These are phyloP conservation scores for Pyrenochaeta sp. DNA, from an alignment of 2,329 filamentous ascomycete genomes.

Conservation along the genomic window DNA sequence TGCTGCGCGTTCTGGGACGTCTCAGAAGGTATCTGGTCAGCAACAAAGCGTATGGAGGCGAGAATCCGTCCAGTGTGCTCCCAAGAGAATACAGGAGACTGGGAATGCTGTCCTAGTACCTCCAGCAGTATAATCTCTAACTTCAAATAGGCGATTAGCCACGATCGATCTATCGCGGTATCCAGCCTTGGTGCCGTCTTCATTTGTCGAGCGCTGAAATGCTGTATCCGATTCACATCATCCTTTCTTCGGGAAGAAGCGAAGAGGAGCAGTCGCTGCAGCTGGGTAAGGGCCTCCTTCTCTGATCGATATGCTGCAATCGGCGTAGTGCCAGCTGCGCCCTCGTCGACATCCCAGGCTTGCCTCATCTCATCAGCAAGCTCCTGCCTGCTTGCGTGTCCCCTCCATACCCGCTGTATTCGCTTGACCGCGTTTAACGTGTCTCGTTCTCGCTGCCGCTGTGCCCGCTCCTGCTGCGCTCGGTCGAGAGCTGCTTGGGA, in stretches of 20 bases:
- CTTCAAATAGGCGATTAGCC: slow-evolving; percentile 53
- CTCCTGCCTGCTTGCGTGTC: slow-evolving; percentile 69
- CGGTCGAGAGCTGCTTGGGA: slow-evolving; percentile 81
- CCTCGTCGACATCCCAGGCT: slow-evolving; percentile 44
- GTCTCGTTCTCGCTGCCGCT: slow-evolving; percentile 82
- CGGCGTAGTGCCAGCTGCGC: slow-evolving; percentile 6
- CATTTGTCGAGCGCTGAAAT: slow-evolving; percentile 52
- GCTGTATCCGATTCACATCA: slow-evolving; percentile 52
- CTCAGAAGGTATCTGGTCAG: slow-evolving; percentile 43
- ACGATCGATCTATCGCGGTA: slow-evolving; percentile 38
- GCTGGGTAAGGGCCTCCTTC: slow-evolving; percentile 50
- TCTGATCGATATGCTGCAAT: slow-evolving; percentile 46
- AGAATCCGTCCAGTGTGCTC: slow-evolving; percentile 24
- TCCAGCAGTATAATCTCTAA: slow-evolving; percentile 51
- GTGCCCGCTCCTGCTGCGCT: slow-evolving; percentile 84
- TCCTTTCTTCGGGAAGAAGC: slow-evolving; percentile 46
- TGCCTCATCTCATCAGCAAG: slow-evolving; percentile 63
- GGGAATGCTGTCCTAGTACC: slow-evolving; percentile 37
- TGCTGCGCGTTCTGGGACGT: slow-evolving; percentile 41
- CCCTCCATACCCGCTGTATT: slow-evolving; percentile 86
- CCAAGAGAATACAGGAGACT: slow-evolving; percentile 12
- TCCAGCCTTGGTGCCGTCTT: slow-evolving; percentile 34
- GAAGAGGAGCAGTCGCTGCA: slow-evolving; percentile 56
- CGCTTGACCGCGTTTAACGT: slow-evolving; percentile 75
- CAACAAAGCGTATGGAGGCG: slow-evolving; percentile 38